Base-by-base conservation (phyloP, 768 basidiomycete species). In the Macrolepiota albuminosa region DNA sequence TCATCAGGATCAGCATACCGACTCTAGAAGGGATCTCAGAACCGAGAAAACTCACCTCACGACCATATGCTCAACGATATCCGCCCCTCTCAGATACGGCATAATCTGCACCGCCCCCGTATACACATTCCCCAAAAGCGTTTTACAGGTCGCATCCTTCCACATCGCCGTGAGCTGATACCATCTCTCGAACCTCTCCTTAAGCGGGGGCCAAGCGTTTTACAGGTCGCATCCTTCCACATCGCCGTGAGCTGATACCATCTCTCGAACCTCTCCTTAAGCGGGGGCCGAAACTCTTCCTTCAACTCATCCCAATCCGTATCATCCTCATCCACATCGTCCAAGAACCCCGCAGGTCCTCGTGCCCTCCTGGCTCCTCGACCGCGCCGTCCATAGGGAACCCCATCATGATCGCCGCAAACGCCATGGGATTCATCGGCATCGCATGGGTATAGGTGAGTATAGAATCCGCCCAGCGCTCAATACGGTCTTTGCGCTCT, bases 161-260 rank as follows among this genome's bases (percentile, higher is more conserved):
- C 83, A 67, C 6, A 64, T 55, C 33, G 60, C 48, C 8, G 75
- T 78, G 0, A 78, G 68, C 11, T 76, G 73, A 14, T 73, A 66
- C 87, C 87, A 90, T 11, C 81, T 81, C 31, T 82, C 79, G 42
- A 88, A 82, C 4, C 84, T 77, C 31, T 74, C 75, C 67, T 82
- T 82, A 62, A 87, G 67, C 61, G 76, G 76, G 0, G 87, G 87
- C 57, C 81, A 5, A 81, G 51, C 0, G 34, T 13, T 2, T 29
- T 57, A 10, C 56, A 53, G 4, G 66, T 48, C 0, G 78, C 77
- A 13, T 77, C 82, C 61, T 73, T 79, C 53, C 83, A 67, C 6
- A 64, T 55, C 33, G 60, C 48, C 8, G 75, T 78, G 0, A 78
- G 68, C 11, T 76, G 73, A 14, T 73, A 66, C 87, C 87, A 90